Evolutionary conservation across 2,329 filamentous ascomycete species (phyloP).

Genomic region (Lasiodiplodia sp.): DNA sequence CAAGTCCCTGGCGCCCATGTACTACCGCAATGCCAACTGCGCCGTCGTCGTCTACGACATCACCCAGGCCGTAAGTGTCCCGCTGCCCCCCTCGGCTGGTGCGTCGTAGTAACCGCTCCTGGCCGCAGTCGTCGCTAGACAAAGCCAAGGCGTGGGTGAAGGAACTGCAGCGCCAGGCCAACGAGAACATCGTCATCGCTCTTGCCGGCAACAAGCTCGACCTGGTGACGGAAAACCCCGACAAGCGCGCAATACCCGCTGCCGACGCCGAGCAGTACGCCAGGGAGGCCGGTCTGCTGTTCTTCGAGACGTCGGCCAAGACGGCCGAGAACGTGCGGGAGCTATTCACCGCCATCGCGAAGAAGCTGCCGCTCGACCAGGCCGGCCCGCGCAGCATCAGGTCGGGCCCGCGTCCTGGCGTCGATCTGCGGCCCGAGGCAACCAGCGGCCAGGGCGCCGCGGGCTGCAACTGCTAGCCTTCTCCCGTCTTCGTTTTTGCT

Average conservation of each 20-base stretch:
- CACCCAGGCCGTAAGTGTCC: conserved; percentile 85
- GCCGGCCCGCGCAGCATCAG: conserved; percentile 88
- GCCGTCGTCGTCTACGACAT: conserved; percentile 99
- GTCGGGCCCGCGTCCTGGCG: conserved; percentile 66
- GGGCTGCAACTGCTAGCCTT: conserved; percentile 68
- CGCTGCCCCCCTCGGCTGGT: conserved; percentile 21
- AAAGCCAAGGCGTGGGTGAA: conserved; percentile 99
- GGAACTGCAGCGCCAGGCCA: conserved; percentile 96
- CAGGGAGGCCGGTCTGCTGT: conserved; percentile 88
- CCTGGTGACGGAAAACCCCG: conserved; percentile 90
- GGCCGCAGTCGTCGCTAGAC: conserved; percentile 83
- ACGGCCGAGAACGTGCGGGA: conserved; percentile 95
- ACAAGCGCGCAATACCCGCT: conserved; percentile 90
- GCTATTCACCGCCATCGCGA: conserved; percentile 95
- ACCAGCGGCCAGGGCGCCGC: conserved; percentile 64
- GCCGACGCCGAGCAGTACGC: conserved; percentile 96
- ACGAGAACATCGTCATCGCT: conserved; percentile 99
- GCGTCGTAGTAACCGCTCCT: conserved; percentile 30
- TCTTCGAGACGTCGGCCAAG: conserved; percentile 99
- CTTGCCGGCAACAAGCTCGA: conserved; percentile 98
- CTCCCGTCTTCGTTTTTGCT: conserved; percentile 16
- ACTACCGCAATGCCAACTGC: conserved; percentile 99
- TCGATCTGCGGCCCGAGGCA: conserved; percentile 70
- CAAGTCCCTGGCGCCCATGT: conserved; percentile 99
- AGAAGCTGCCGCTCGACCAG: conserved; percentile 96